These are phyloP conservation scores for Chrysanthemum lavandulifolium DNA, from an alignment of 129 eudicot genomes.

Conservation along the genomic window DNA sequence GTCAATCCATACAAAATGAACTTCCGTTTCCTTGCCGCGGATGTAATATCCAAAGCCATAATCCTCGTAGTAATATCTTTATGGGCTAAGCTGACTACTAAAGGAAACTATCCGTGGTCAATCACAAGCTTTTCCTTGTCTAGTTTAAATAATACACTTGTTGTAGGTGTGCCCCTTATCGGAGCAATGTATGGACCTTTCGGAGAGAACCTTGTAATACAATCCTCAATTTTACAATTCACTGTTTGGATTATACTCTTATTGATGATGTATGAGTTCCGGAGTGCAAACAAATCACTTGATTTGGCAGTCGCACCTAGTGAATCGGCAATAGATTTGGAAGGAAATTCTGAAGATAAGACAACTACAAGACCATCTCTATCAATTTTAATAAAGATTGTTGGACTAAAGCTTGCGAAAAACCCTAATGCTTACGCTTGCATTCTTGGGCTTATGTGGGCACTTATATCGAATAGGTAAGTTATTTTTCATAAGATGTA, in stretches of 20 bases:
- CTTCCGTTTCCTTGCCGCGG: conserved; percentile 45
- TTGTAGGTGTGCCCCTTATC: conserved; percentile 63
- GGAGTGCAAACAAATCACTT: conserved; percentile 37
- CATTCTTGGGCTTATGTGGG: conserved; percentile 68
- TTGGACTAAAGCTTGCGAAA: conserved; percentile 55
- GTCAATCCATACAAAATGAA: conserved; percentile 55
- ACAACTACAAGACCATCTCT: conserved; percentile 34
- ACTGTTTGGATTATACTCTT: conserved; percentile 46
- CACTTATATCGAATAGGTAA: conserved; percentile 60
- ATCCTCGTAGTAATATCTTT: conserved; percentile 31
- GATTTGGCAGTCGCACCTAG: conserved; percentile 3
- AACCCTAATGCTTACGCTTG: conserved; percentile 87
- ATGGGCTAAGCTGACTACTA: conserved; percentile 48
- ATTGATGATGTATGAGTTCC: conserved; percentile 42
- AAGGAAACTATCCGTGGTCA: conserved; percentile 53
- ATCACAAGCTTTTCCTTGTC: conserved; percentile 57
- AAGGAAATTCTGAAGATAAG: conserved; percentile 5
- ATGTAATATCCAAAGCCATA: conserved; percentile 42
- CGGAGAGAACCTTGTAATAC: conserved; percentile 52
- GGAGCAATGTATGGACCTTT: conserved; percentile 54
- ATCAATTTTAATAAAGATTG: conserved; percentile 45
- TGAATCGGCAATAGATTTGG: conserved; percentile 31
- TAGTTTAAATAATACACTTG: conserved; percentile 49
- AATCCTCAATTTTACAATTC: conserved; percentile 45
- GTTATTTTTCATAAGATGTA: background rate